Evolutionary conservation across 2,329 filamentous ascomycete genomes (phyloP), one percentile per base, ranked within the genome.

Genomic region (Clarireedia sp.): DNA sequence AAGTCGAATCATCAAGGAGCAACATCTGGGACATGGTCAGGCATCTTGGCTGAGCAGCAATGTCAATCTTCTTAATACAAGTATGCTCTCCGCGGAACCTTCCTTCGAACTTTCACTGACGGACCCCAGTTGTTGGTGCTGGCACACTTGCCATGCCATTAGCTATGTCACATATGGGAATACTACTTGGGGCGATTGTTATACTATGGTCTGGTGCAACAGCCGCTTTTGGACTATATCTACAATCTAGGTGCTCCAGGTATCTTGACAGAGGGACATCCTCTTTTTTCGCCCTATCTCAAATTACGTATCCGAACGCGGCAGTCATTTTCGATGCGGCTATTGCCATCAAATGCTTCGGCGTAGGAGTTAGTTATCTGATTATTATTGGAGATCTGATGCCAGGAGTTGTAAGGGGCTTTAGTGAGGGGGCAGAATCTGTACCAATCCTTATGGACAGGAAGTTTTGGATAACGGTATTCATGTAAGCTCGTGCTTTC

Each of bases 381-480:
- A 99, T 99, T 67, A 97, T 99, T 67, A 97, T 99, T 64, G 94
- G 94, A 50, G 94, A 99, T 70, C 75, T 99, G 60, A 99, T 99
- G 94, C 94, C 94, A 0, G 92, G 90, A 40, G 94, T 99, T 9
- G 84, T 94, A 23, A 75, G 83, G 58, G 94, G 91, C 4, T 92
- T 99, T 70, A 81, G 83, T 59, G 78, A 80, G 48, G 74, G 76
- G 49, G 80, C 81, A 19, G 80, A 78, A 17, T 77, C 81, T 2
- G 74, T 86, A 45, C 79, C 83, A 1, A 97, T 92, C 67, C 73
- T 97, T 60, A 79, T 92, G 44, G 90, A 97, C 68, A 82, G 94
- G 50, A 87, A 94, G 69, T 99, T 99, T 70, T 99, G 94, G 94
- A 88, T 99, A 59, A 97, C 94, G 1, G 91, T 85, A 1, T 99